phyloP scores from a whole-genome alignment of 1,284 basidiomycete genomes.

The Cutaneotrichosporon daszewskae region DNA sequence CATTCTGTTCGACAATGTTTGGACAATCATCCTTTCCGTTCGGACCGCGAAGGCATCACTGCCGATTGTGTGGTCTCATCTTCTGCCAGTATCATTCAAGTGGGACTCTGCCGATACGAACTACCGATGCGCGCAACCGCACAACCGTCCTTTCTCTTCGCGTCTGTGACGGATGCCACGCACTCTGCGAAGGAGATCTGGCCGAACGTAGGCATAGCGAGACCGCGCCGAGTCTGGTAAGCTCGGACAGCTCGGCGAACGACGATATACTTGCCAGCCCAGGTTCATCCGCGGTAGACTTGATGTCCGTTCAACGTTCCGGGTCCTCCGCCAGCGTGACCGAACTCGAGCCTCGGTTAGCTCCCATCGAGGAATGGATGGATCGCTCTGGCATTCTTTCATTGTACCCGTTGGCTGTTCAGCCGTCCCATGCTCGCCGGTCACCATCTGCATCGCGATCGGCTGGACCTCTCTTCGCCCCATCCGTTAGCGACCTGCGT shows the following conservation, averaged over 20 bases:
- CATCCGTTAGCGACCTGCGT: conserved; percentile 24
- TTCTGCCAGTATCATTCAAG: conserved; percentile 36
- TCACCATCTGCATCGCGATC: conserved; percentile 17
- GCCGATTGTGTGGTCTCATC: conserved; percentile 37
- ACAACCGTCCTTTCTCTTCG: conserved; percentile 18
- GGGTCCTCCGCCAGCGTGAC: conserved; percentile 1
- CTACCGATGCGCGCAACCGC: conserved; percentile 12
- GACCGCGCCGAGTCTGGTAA: conserved; percentile 12
- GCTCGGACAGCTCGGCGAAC: conserved; percentile 13
- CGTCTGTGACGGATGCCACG: conserved; percentile 38
- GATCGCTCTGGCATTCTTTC: conserved; percentile 38
- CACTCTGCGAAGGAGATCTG: conserved; percentile 3
- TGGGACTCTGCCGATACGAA: conserved; percentile 19
- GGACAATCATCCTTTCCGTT: conserved; percentile 27
- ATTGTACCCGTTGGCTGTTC: conserved; percentile 41
- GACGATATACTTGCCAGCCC: conserved; percentile 18
- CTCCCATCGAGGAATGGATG: conserved; percentile 43
- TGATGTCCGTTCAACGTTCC: conserved; percentile 5
- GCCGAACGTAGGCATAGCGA: conserved; percentile 7
- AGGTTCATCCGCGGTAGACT: background rate
- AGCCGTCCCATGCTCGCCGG: conserved; percentile 26
- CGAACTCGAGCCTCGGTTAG: conserved; percentile 19
- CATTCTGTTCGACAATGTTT: conserved; percentile 40
- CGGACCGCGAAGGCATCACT: conserved; percentile 40
- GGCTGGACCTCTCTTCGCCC: conserved; percentile 36